Evolutionary conservation across 495 filamentous ascomycete genomes (phyloP).

Genomic region (Penicillium subrubescens): DNA sequence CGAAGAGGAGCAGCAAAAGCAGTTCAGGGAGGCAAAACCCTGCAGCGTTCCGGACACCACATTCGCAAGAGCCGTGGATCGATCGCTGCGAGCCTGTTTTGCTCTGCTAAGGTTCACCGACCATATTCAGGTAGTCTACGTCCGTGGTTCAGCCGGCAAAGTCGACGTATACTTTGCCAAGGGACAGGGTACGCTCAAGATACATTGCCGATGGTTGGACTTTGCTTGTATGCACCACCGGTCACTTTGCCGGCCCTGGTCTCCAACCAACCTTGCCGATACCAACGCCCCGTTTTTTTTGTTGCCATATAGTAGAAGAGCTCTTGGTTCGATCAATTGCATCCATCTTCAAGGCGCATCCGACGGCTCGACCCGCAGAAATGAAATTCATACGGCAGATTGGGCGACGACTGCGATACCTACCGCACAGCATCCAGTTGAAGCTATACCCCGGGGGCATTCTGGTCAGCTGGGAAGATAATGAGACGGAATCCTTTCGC

Average conservation of each 20-base stretch:
- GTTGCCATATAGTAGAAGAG: neutral
- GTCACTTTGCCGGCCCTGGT: neutral
- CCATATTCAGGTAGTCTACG: no score
- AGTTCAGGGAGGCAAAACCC: no score
- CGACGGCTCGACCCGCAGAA: neutral
- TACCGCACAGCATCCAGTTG: constrained; percentile 2
- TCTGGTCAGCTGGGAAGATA: constrained; percentile 8
- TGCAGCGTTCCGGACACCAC: no score
- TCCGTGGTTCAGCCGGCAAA: no score
- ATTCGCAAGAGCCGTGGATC: no score
- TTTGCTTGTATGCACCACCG: constrained; percentile 1
- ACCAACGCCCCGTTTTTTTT: neutral
- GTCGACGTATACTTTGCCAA: no score
- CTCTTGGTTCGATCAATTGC: neutral
- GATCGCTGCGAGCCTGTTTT: no score
- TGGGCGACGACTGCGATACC: neutral
- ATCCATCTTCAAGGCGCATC: neutral
- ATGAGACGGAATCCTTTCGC: constrained; percentile 7
- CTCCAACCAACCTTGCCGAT: neutral
- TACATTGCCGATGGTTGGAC: constrained; percentile 6
- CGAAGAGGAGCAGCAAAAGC: no score
- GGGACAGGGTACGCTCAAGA: neutral
- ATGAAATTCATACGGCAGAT: constrained; percentile 1
- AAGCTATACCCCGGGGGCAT: neutral
- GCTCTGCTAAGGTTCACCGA: no score